Percentiles rank a stretch among this genome's conserved stretches.
phyloP scores from a whole-genome alignment of 306 rosid species.

The Styphnolobium japonicum region DNA sequence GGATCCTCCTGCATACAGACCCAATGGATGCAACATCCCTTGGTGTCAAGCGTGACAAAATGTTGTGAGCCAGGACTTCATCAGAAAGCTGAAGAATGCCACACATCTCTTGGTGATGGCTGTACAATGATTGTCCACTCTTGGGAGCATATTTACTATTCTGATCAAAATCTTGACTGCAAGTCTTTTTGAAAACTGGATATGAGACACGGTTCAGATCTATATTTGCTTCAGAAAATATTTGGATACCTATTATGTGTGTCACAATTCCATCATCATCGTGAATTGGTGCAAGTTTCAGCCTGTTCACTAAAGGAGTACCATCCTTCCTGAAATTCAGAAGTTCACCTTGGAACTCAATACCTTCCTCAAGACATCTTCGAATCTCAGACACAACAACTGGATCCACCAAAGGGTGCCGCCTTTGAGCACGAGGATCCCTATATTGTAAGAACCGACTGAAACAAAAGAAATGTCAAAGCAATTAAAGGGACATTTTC shows the following conservation, averaged over 20 bases:
- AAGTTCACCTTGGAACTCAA: constrained; percentile 91
- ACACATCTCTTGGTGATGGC: constrained; percentile 63
- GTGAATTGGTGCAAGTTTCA: constrained; percentile 77
- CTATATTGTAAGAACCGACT: constrained; percentile 93
- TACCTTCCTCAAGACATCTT: constrained; percentile 86
- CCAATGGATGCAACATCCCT: constrained; percentile 98
- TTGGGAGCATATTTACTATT: constrained; percentile 39
- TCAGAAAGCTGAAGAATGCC: constrained; percentile 96
- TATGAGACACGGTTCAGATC: constrained; percentile 77
- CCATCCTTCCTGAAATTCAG: constrained; percentile 95
- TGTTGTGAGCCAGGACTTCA: constrained; percentile 95
- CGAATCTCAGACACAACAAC: constrained; percentile 94
- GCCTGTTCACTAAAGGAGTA: constrained; percentile 77
- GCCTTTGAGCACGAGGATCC: constrained; percentile 90
- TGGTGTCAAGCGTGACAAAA: constrained; percentile 89
- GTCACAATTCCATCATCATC: constrained; percentile 87
- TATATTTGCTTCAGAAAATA: constrained; percentile 77
- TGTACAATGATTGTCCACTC: constrained; percentile 40
- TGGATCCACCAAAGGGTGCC: constrained; percentile 97
- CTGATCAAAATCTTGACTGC: constrained; percentile 50
- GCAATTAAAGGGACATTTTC: background rate
- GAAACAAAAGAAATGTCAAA: constrained; percentile 39
- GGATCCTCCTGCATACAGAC: constrained; percentile 93
- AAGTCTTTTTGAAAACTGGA: constrained; percentile 85
- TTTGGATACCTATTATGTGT: constrained; percentile 86